A percentile compares a stretch with the other conserved stretches of the same genome.
phyloP scores from a whole-genome alignment of 768 basidiomycete species.

The Agaricus sinodeliciosus region DNA sequence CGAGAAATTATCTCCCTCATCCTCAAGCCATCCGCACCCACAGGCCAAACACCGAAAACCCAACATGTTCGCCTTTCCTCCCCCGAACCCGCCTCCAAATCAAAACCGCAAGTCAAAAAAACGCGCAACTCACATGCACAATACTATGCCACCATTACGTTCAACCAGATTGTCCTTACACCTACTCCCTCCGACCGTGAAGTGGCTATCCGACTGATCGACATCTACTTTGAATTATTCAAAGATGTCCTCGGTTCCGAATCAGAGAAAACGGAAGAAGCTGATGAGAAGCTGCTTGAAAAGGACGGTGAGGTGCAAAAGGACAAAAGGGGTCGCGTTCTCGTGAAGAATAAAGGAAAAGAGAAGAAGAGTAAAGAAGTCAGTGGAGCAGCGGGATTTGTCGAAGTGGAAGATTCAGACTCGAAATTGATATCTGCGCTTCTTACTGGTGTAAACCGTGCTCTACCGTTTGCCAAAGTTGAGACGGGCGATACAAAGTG shows the following conservation, averaged over 20 bases:
- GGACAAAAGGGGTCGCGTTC: constrained; percentile 13
- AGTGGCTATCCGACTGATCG: constrained; percentile 73
- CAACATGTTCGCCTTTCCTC: constrained; percentile 53
- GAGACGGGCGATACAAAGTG: constrained; percentile 63
- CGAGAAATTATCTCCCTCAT: constrained; percentile 81
- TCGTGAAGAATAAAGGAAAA: constrained; percentile 23
- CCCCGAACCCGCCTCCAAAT: constrained; percentile 22
- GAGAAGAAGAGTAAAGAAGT: constrained; percentile 35
- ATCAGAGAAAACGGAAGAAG: constrained; percentile 23
- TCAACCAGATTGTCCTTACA: constrained; percentile 85
- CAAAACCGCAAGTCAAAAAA: constrained; percentile 27
- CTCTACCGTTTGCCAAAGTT: constrained; percentile 85
- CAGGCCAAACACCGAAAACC: constrained; percentile 23
- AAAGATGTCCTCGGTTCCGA: constrained; percentile 74
- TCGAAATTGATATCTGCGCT: constrained; percentile 85
- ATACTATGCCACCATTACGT: constrained; percentile 90
- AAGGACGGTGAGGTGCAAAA: constrained; percentile 26
- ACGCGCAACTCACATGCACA: constrained; percentile 63
- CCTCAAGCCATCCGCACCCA: constrained; percentile 49
- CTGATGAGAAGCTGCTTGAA: constrained; percentile 33
- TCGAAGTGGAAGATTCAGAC: constrained; percentile 72
- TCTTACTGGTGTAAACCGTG: constrained; percentile 91
- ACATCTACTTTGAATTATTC: constrained; percentile 94
- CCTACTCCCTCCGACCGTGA: constrained; percentile 48
- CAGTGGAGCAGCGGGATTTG: constrained; percentile 58